Evolutionary conservation across 139 green algal genomes (phyloP), one percentile per base, ranked within the genome.

Genomic region (Gonium pectorale): DNA sequence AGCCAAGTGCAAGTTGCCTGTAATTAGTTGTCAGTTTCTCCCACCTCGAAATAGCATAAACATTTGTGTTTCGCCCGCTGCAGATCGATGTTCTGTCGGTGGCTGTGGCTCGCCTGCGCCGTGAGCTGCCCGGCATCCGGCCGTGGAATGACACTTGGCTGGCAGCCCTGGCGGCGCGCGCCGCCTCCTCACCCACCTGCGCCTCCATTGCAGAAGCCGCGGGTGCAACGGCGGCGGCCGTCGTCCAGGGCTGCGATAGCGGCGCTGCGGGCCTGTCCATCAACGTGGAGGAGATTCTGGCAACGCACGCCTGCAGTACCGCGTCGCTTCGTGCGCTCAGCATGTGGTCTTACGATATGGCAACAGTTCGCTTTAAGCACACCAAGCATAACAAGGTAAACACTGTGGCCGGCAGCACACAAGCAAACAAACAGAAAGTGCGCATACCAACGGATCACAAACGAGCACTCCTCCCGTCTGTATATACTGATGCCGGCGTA

Each of bases 321-420:
- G 62, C 43, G 3, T 60, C 37, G 11, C 62, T 83, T 19, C 60
- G 77, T 2, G 35, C 77, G 7, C 60, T 83, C 0, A 52, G 62
- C 59, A 83, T 33, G 1, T 83, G 77, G 77, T 63, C 77, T 29
- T 83, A 83, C 62, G 77, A 83, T 8, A 73, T 74, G 62, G 26
- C 11, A 3, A 43, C 62, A 0, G 62, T 64, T 8, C 46, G 26
- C 22, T 83, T 83, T 43, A 33, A 24, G 2, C 62, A 41, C 31
- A 74, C 77, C 41, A 73, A 74, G 41, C 77, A 83, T 31, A 83
- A 60, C n/a, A 64, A 51, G 77, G 77, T 83, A 38, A n/a, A n/a
- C n/a, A n/a, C n/a, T n/a, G n/a, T n/a, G n/a, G n/a, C n/a, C n/a
- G n/a, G n/a, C n/a, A n/a, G n/a, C n/a, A n/a, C n/a, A n/a, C n/a